These are phyloP conservation scores for Penicillium coprophilum DNA, from an alignment of 495 filamentous ascomycete genomes.

Conservation along the genomic window DNA sequence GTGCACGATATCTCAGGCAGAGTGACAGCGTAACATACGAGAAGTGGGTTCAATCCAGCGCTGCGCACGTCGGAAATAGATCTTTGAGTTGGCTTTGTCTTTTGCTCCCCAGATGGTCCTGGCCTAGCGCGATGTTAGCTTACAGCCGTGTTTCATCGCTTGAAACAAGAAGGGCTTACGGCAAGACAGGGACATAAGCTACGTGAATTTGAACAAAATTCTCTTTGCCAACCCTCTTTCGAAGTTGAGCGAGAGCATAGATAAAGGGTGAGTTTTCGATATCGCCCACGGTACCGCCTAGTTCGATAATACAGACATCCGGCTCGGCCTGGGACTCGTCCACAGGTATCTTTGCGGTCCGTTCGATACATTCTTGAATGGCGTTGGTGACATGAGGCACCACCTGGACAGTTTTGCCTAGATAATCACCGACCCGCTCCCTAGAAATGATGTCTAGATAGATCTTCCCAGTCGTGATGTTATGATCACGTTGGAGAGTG, in stretches of 20 bases:
- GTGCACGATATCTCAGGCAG: not conserved
- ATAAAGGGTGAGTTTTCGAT: conserved; percentile 86
- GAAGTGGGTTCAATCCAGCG: conserved; percentile 78
- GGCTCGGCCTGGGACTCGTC: conserved; percentile 77
- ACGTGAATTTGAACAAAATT: conserved; percentile 87
- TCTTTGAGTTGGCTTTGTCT: conserved; percentile 91
- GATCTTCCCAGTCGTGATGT: conserved; percentile 94
- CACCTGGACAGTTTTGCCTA: conserved; percentile 87
- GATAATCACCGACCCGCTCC: conserved; percentile 75
- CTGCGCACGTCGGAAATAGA: conserved; percentile 75
- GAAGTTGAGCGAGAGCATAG: conserved; percentile 74
- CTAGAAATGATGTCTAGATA: conserved; percentile 77
- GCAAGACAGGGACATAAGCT: conserved; percentile 68
- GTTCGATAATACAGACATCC: conserved; percentile 80
- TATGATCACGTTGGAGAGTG: conserved; percentile 74
- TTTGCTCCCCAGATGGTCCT: conserved; percentile 61
- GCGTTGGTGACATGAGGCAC: conserved; percentile 85
- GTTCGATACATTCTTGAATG: conserved; percentile 83
- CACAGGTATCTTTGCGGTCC: conserved; percentile 76
- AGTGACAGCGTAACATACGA: conserved; percentile 48
- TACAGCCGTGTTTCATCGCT: not conserved
- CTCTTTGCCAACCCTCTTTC: conserved; percentile 62
- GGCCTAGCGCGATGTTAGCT: conserved; percentile 16
- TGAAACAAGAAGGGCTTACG: conserved; percentile 8
- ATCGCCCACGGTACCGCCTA: conserved; percentile 72